Base-by-base conservation (phyloP, 2,329 filamentous ascomycete genomes). In the Onygenales sp. region DNA sequence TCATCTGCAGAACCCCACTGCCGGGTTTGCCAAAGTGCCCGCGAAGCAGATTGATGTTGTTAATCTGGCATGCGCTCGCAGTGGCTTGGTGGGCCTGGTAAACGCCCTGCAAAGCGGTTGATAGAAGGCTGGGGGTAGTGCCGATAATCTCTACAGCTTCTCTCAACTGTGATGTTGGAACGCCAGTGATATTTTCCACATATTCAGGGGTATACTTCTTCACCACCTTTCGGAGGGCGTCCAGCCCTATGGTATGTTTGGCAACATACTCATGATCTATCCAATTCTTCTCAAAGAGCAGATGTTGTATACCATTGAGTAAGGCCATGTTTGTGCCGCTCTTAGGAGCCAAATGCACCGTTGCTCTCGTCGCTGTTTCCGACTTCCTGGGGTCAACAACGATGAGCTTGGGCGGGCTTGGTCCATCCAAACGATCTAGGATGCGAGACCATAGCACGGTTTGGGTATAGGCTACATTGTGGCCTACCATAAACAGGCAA, bases 31-130 rank as follows among this genome's bases (percentile, higher is more conserved):
- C 68, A 14, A 71, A 67, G 13, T 63, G 58, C 2, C 69, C 69
- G 6, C 63, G 63, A 2, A 71, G 59, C 1, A 72, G 63, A 47
- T 70, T 71, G 61, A 72, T 70, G 55, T 71, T 72, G 58, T 72
- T 71, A 57, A 72, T 69, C 55, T 69, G 67, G 55, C 69, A 71
- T 1, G 69, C 68, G 50, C 61, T 64, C 2, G 69, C 68, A 3
- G 69, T 71, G n/a, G 67, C 67, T 54, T 72, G 69, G 59, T 71
- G 68, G 1, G 68, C 70, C 55, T 72, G 69, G 52, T 72, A 72
- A 5, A 72, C 69, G 3, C 69, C 69, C 55, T 72, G 69, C 1
- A 72, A 56, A 1, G 66, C 67, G 3, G 69, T 71, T 2, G 69
- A 72, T 7, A 71, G 56, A 2, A 72, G 60, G 21, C 58, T 65